Conservation (phyloP, 2,329 filamentous ascomycete genomes). For the Magnaporthales sp. region DNA sequence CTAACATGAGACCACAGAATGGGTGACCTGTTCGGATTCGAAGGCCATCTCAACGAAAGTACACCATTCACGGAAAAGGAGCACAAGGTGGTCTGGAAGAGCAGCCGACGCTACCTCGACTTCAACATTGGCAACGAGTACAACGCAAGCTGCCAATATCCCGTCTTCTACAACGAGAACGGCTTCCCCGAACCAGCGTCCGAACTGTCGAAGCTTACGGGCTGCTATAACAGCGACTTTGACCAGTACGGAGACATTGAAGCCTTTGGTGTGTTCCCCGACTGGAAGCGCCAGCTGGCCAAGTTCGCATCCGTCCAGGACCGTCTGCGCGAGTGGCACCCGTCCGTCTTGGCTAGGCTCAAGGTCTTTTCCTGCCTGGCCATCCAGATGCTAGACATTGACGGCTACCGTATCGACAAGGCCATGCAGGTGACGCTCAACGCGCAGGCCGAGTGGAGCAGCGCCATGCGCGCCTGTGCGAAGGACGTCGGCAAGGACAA, state of each 20-base stretch:
- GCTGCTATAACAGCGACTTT: slow-evolving; percentile 1
- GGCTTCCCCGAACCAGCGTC: not conserved
- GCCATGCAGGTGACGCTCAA: not conserved
- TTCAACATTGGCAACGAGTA: not conserved
- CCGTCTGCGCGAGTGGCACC: not conserved
- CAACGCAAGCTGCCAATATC: not conserved
- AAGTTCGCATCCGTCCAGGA: not conserved
- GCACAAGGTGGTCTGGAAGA: not conserved
- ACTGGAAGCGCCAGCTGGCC: not conserved
- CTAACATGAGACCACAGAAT: not conserved
- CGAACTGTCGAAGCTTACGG: not conserved
- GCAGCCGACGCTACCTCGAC: not conserved
- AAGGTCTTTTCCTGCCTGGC: not conserved
- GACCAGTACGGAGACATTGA: not conserved
- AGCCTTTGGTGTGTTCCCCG: not conserved
- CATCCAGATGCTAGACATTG: not conserved
- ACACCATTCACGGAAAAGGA: not conserved
- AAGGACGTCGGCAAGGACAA: not conserved
- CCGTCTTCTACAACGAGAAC: not conserved
- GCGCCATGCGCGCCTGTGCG: not conserved
- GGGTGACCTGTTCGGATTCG: not conserved
- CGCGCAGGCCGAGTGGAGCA: not conserved
- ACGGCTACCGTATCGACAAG: not conserved
- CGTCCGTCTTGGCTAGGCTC: not conserved
- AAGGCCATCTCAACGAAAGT: not conserved